These are phyloP conservation scores for Ophiorrhiza pumila DNA, from an alignment of 257 asterid genomes.

Conservation along the genomic window DNA sequence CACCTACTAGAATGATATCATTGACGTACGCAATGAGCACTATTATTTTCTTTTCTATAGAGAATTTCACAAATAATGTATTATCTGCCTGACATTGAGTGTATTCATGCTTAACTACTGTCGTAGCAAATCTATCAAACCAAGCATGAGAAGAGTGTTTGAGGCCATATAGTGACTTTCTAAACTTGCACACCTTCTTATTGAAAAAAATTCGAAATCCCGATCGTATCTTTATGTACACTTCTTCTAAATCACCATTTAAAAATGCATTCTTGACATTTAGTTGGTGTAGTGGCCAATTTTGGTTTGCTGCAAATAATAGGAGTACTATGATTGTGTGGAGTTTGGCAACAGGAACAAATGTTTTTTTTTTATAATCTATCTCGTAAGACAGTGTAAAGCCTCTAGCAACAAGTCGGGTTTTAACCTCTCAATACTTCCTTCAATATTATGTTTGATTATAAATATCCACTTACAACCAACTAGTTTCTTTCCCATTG, in stretches of 20 bases:
- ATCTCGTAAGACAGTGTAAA: slow-evolving; percentile 3
- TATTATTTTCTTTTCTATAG: neutral
- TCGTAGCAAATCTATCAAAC: slow-evolving; percentile 12
- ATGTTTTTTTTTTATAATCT: slow-evolving; percentile 8
- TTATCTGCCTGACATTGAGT: neutral
- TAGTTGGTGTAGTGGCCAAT: neutral
- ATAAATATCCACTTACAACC: slow-evolving; percentile 7
- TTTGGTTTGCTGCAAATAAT: neutral
- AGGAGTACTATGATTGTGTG: neutral
- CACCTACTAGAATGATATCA: neutral
- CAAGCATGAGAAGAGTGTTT: slow-evolving; percentile 5
- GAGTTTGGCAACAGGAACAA: slow-evolving; percentile 1
- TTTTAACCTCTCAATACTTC: neutral
- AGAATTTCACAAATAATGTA: neutral
- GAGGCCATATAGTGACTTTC: slow-evolving; percentile 5
- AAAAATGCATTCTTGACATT: slow-evolving; percentile 10
- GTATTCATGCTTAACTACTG: neutral
- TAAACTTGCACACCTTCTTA: neutral
- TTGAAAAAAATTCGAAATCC: neutral
- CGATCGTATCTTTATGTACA: neutral
- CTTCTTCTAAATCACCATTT: slow-evolving; percentile 8
- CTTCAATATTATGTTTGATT: neutral
- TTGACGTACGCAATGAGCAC: neutral
- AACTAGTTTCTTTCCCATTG: neutral
- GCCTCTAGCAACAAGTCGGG: slow-evolving; percentile 1